Base-by-base conservation (phyloP, 805 yeast genomes). In the Candida bentonensis region DNA sequence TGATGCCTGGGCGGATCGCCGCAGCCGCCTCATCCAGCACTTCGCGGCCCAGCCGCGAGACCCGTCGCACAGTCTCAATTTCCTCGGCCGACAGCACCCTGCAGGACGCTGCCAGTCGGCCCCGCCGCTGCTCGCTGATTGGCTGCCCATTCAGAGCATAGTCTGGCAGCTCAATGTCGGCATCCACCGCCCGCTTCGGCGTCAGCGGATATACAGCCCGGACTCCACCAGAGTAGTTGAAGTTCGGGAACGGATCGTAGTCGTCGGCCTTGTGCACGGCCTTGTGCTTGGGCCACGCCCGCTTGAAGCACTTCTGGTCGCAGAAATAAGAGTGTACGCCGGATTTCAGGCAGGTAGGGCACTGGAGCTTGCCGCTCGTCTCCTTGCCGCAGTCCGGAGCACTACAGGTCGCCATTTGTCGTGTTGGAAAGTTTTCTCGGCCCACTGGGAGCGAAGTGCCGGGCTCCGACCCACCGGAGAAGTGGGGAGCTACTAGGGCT, bases 1-100 rank as follows among this genome's bases (percentile, higher is more conserved):
- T 89, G 47, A 86, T 66, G 40, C 98, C 98, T 0, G 95, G 94
- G 50, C 68, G 74, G 34, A 86, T 69, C 22, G 82, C 80, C 2
- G 84, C 80, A 4, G 89, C 98, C 5, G 92, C 94, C 9, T 72
- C 67, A 63, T 92, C 98, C 48, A 88, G 65, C n/a, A 92, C 77
- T 60, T 88, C 96, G 60, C 98, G 74, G 15, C 88, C 92, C 15
- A 79, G 63, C 44, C 69, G 69, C 48, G 82, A 79, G n/a, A 81
- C 92, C 50, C 74, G 73, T 53, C 89, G 77, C 64, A 88, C 77
- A 52, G 73, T 78, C 49, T 70, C 79, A 53, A 86, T 74, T 48
- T 83, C 87, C 26, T 78, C 81, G n/a, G 71, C 77, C 23, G 68
- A 65, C 54, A 80, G 69, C 23, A 78, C 67, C 39, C 74, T 74